These are phyloP conservation scores for Podaxis sp. DNA, from an alignment of 768 basidiomycete species.

Conservation along the genomic window DNA sequence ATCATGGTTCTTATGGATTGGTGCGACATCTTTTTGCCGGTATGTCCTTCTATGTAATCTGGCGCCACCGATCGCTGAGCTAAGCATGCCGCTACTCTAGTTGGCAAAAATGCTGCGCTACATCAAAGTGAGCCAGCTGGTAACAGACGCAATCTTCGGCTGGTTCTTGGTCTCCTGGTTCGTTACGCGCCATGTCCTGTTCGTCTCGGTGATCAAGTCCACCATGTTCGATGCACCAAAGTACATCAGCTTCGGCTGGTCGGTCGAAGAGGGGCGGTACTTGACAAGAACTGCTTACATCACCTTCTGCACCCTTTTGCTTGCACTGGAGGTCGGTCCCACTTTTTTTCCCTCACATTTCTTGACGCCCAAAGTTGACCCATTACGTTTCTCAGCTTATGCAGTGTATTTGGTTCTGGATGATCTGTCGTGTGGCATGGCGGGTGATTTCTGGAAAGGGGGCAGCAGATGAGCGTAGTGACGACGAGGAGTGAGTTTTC, in stretches of 20 bases:
- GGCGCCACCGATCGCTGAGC: background rate
- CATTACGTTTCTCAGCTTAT: conserved; percentile 45
- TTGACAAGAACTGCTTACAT: conserved; percentile 42
- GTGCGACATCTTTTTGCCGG: conserved; percentile 90
- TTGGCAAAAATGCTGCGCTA: conserved; percentile 94
- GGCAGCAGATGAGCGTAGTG: conserved; percentile 84
- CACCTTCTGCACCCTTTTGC: conserved; percentile 54
- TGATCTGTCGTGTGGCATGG: conserved; percentile 84
- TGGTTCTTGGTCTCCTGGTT: conserved; percentile 90
- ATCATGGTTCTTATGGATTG: conserved; percentile 94
- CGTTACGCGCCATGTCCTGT: conserved; percentile 83
- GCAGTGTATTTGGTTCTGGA: conserved; percentile 81
- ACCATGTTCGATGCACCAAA: conserved; percentile 47
- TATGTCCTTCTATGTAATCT: conserved; percentile 37
- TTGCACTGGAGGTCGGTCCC: conserved; percentile 58
- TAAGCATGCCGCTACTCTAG: conserved; percentile 35
- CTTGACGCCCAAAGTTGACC: background rate
- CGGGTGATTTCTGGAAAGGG: conserved; percentile 70
- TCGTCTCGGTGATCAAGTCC: conserved; percentile 68
- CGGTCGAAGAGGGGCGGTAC: conserved; percentile 55
- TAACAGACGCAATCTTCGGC: conserved; percentile 76
- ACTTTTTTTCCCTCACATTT: background rate
- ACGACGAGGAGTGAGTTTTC: conserved; percentile 41
- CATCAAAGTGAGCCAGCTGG: conserved; percentile 54
- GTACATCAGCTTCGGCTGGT: conserved; percentile 56